Percentiles rank a stretch among this genome's conserved stretches.
Evolutionary conservation across 192 early-diverging fungal species (phyloP).

Genomic region (Coemansia sp.): DNA sequence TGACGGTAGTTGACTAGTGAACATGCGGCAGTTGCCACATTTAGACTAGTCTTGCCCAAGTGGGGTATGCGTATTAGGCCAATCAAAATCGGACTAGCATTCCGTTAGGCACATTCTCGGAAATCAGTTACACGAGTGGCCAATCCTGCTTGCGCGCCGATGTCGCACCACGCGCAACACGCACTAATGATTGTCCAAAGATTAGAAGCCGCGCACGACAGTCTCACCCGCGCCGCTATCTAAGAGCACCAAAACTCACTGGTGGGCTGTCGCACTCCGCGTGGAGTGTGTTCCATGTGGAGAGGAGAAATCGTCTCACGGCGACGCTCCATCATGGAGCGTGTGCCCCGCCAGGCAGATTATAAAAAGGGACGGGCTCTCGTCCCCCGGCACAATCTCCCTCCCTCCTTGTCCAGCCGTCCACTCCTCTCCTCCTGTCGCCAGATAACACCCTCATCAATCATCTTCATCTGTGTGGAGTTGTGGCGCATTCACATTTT

Average conservation of each 20-base stretch:
- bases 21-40: background rate
- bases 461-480: slow-evolving; percentile 1
- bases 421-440: background rate
- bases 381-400: background rate
- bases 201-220: slow-evolving; percentile 3
- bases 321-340: background rate
- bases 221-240: background rate
- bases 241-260: background rate
- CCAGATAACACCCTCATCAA: background rate
- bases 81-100: slow-evolving; percentile 1
- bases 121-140: background rate
- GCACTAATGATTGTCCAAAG: background rate
- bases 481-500: slow-evolving; percentile 2
- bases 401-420: background rate
- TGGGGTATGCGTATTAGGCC: background rate
- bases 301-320: background rate
- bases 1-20: background rate
- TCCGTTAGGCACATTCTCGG: background rate
- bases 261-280: background rate
- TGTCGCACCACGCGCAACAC: slow-evolving; percentile 5
- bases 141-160: background rate
- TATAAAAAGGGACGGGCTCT: background rate
- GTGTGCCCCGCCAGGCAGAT: background rate
- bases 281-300: background rate
- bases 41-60: too few species aligned